Evolutionary conservation across 176 grass and related monocot genomes (phyloP).

Genomic region (Oryza meyeriana): DNA sequence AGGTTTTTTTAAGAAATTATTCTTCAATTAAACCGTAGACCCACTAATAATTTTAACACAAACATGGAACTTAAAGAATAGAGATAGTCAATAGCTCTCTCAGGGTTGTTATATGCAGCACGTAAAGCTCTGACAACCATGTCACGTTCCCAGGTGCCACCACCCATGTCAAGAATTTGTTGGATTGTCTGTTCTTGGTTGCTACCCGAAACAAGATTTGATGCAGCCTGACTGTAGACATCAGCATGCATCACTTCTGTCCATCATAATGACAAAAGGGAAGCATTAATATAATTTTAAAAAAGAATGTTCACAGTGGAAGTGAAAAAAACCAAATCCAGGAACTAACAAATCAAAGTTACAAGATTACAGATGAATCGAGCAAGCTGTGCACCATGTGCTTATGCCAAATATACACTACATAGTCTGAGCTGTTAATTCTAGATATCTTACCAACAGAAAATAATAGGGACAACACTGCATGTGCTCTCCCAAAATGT

Average conservation of each 20-base stretch:
- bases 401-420: neutral
- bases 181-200: conserved; percentile 75
- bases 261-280: conserved; percentile 8
- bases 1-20: no score
- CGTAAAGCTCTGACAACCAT: conserved; percentile 81
- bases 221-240: conserved; percentile 89
- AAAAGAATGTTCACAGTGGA: neutral
- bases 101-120: conserved; percentile 98
- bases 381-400: neutral
- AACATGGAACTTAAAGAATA: conserved; percentile 71
- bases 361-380: neutral
- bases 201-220: conserved; percentile 84
- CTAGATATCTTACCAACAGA: neutral
- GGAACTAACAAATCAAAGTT: neutral
- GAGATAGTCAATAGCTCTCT: conserved; percentile 94
- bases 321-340: neutral
- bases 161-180: conserved; percentile 94
- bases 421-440: neutral
- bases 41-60: no score
- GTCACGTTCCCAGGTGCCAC: conserved; percentile 90
- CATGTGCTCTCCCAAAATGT: no score
- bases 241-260: conserved; percentile 57
- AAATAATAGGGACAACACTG: neutral
- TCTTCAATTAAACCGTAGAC: no score
- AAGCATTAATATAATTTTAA: neutral